Evolutionary conservation across 2,329 filamentous ascomycete genomes (phyloP), one percentile per base, ranked within the genome.

Genomic region (Fusarium equiseti): DNA sequence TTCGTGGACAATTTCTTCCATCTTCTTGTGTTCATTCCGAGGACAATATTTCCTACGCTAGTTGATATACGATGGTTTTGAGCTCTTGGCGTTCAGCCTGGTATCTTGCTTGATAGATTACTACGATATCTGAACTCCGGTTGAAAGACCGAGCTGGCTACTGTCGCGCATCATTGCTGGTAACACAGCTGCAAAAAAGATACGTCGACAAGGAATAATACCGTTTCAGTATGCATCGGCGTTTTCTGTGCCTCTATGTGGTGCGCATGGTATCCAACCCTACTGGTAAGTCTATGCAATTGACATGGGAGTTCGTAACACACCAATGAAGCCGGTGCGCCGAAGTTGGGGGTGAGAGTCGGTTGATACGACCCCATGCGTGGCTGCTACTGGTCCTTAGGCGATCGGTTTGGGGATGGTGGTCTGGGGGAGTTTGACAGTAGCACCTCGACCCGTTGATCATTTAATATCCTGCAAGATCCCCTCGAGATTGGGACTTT

Each of bases 1-100:
- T 75, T 75, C 73, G 73, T 75, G 73, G 73, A 67, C 43, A 63
- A 66, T 59, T 67, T 67, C 16, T 43, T 66, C 73, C 69, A 62
- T 48, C 56, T 51, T 40, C 43, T 10, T 35, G 52, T 29, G 42
- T 59, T 42, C 27, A 29, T 35, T 54, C 61, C 24, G 57, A 62
- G 49, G 44, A 29, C 43, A 45, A 53, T 26, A 46, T 45, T 59
- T 38, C 24, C 50, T 54, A 31, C 48, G 35, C 40, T 55, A 43
- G 46, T 43, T 20, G 35, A 53, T 53, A 53, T 68, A 54, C 46
- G 11, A 51, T 38, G 32, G 12, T 29, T 29, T 29, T 50, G 10
- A 31, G 22, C n/a, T 46, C 27, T 63, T 40, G 49, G 24, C 38
- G 31, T 55, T 5, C 9, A 15, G 18, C 27, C 7, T 38, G 31